Percentiles rank a stretch among this genome's conserved stretches.
Conservation (phyloP, 306 rosid species). For the Astragalus membranaceus region DNA sequence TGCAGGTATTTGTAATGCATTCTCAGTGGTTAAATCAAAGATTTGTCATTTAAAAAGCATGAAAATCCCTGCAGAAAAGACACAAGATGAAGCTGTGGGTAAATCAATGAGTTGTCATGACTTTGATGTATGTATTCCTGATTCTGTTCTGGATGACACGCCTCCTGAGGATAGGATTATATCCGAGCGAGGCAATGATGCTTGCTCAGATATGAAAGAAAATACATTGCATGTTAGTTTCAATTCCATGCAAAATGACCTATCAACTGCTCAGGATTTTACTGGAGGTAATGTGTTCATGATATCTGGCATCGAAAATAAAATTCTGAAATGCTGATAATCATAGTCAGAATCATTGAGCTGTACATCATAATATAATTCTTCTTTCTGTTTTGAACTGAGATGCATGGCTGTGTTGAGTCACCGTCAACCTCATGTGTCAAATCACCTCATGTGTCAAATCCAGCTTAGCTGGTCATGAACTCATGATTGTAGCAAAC, state of each 20-base stretch:
- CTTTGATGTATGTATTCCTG: constrained; percentile 25
- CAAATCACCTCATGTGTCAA: too few species aligned
- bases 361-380: neutral
- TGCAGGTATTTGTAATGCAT: constrained; percentile 21
- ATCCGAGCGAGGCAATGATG: constrained; percentile 31
- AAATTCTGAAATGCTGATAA: constrained; percentile 6
- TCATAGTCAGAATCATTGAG: neutral
- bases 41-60: constrained; percentile 17
- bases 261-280: constrained; percentile 26
- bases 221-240: constrained; percentile 11
- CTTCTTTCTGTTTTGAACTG: constrained; percentile 18
- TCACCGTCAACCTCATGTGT: neutral
- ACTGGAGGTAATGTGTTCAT: constrained; percentile 37
- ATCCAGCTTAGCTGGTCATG: neutral
- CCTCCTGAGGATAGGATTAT: constrained; percentile 19
- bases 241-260: constrained; percentile 25
- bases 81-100: constrained; percentile 28
- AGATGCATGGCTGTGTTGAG: neutral
- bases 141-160: constrained; percentile 29
- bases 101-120: constrained; percentile 31
- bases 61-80: constrained; percentile 23
- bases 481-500: neutral
- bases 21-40: constrained; percentile 26
- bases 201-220: constrained; percentile 19
- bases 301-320: neutral